These are phyloP conservation scores for Sporothrix euskadiensis DNA, from an alignment of 2,329 filamentous ascomycete species.

Conservation along the genomic window DNA sequence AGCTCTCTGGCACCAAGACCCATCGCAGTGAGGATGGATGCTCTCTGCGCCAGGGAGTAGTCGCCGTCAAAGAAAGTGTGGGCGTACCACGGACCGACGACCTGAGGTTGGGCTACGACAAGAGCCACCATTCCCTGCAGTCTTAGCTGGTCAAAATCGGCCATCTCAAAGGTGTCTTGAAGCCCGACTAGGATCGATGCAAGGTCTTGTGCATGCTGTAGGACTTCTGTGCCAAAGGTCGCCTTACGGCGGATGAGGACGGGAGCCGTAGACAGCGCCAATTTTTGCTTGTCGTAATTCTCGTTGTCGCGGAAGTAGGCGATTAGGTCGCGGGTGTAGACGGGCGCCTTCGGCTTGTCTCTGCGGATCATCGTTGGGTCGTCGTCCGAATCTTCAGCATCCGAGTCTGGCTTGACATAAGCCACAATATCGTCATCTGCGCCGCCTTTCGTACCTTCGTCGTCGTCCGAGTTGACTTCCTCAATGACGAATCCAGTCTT, in stretches of 20 bases:
- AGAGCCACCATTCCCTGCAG: slow-evolving; percentile 81
- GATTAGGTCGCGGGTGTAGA: slow-evolving; percentile 87
- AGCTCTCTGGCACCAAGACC: slow-evolving; percentile 82
- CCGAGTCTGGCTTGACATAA: slow-evolving; percentile 84
- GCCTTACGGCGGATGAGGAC: slow-evolving; percentile 83
- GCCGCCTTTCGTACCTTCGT: slow-evolving; percentile 55
- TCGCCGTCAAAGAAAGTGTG: slow-evolving; percentile 88
- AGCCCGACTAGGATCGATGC: slow-evolving; percentile 74
- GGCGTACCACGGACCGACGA: slow-evolving; percentile 82
- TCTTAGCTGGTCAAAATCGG: slow-evolving; percentile 72
- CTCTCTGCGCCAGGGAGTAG: slow-evolving; percentile 82
- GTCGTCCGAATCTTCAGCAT: slow-evolving; percentile 88
- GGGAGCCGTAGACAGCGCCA: slow-evolving; percentile 76
- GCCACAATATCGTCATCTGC: slow-evolving; percentile 68
- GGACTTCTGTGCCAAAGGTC: slow-evolving; percentile 83
- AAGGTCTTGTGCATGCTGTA: slow-evolving; percentile 79
- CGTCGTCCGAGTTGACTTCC: slow-evolving; percentile 64
- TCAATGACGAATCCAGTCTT: slow-evolving; percentile 58
- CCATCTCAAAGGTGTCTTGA: slow-evolving; percentile 81
- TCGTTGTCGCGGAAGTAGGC: slow-evolving; percentile 76
- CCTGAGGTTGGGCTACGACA: slow-evolving; percentile 70
- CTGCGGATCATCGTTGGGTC: slow-evolving; percentile 84
- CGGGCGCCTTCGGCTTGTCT: slow-evolving; percentile 79
- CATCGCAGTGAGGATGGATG: slow-evolving; percentile 76
- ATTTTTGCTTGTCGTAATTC: slow-evolving; percentile 77